Percentiles rank a stretch among this genome's conserved stretches.
Evolutionary conservation across 345 rosid genomes (phyloP).

Genomic region (Eucalyptus cloeziana): DNA sequence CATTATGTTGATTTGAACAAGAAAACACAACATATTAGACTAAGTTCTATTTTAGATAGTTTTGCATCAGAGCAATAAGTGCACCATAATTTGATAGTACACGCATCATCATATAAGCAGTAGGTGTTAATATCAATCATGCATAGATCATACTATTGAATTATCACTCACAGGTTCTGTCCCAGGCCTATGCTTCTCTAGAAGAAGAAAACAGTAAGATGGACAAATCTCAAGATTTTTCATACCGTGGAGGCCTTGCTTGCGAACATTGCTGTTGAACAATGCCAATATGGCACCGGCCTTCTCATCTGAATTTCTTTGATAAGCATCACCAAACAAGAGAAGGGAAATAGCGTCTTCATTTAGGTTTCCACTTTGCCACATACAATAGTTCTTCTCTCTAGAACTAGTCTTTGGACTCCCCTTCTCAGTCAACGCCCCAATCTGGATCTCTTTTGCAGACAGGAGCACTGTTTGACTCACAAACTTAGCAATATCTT

Average conservation of each 20-base stretch:
- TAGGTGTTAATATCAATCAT: not conserved
- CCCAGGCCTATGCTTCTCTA: not conserved
- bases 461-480: conserved; percentile 23
- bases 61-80: not conserved
- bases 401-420: conserved; percentile 57
- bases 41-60: not conserved
- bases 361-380: conserved; percentile 62
- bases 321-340: conserved; percentile 80
- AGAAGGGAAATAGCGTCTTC: conserved; percentile 53
- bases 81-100: not conserved
- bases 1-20: not conserved
- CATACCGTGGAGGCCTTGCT: not conserved
- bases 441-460: conserved; percentile 21
- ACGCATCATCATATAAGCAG: not conserved
- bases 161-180: not conserved
- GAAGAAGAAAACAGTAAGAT: not conserved
- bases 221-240: not conserved
- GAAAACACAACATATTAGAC: not conserved
- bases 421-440: conserved; percentile 55
- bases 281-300: not conserved
- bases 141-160: not conserved
- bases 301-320: conserved; percentile 2
- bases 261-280: not conserved
- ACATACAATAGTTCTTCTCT: conserved; percentile 55
- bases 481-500: conserved; percentile 13